phyloP scores from a whole-genome alignment of 2,329 filamentous ascomycete genomes.

The Fusarium napiforme region DNA sequence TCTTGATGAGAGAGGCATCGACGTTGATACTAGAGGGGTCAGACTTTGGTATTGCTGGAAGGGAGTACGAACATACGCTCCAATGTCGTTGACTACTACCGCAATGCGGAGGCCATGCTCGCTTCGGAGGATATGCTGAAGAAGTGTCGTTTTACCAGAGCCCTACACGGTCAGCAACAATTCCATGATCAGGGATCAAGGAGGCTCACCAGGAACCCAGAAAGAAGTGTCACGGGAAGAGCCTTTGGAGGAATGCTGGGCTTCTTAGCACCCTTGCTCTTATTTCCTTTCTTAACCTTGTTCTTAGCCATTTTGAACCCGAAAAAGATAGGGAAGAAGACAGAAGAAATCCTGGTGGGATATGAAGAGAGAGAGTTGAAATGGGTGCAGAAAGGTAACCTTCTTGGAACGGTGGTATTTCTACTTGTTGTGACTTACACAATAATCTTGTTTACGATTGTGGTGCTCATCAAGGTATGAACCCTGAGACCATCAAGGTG shows the following conservation, averaged over 20 bases:
- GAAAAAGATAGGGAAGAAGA: background rate
- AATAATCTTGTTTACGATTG: background rate
- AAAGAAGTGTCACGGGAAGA: constrained; percentile 50
- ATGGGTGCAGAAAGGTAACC: accelerated
- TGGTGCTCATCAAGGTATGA: constrained; percentile 36
- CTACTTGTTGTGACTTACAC: constrained; percentile 9
- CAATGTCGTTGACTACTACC: constrained; percentile 80
- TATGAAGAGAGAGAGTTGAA: too few species aligned
- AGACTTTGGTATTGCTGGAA: background rate
- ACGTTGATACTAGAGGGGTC: constrained; percentile 65
- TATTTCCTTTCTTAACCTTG: constrained; percentile 18
- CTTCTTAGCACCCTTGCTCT: constrained; percentile 31
- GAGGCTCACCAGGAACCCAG: constrained; percentile 47
- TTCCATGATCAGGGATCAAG: accelerated
- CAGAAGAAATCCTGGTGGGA: background rate
- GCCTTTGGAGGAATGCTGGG: constrained; percentile 34
- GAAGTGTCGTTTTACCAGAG: constrained; percentile 76
- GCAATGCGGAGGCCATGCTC: constrained; percentile 76
- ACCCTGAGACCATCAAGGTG: constrained; percentile 35
- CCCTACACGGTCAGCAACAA: constrained; percentile 55
- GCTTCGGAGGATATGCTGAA: constrained; percentile 74
- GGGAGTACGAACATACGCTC: constrained; percentile 54
- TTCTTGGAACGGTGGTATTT: background rate
- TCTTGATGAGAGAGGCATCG: constrained; percentile 70
- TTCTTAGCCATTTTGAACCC: constrained; percentile 31